A percentile compares a stretch with the other conserved stretches of the same genome.
Conservation (phyloP, 2,329 filamentous ascomycete species). For the Macrophomina tecta region DNA sequence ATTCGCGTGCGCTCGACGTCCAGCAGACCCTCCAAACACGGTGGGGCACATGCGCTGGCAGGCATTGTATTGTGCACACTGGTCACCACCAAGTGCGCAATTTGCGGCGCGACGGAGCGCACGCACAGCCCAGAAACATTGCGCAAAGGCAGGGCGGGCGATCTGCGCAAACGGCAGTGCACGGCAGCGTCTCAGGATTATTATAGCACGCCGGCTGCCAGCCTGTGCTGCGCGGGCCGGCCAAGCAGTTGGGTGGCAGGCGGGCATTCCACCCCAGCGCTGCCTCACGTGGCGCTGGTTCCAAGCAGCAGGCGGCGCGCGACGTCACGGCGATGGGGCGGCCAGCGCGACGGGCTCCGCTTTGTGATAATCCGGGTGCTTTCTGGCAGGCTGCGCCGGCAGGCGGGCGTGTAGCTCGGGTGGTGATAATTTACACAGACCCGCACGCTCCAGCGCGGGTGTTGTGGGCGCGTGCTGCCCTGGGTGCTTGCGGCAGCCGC, state of each 20-base stretch:
- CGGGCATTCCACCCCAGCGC: slow-evolving; percentile 6
- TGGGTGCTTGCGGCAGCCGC: slow-evolving; percentile 15
- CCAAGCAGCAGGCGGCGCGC: slow-evolving; percentile 2
- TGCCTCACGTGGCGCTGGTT: slow-evolving; percentile 13
- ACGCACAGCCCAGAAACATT: slow-evolving; percentile 21
- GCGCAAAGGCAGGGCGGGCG: slow-evolving; percentile 23
- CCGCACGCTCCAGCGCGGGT: slow-evolving; percentile 7
- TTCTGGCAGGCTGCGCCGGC: slow-evolving; percentile 14
- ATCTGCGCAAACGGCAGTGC: slow-evolving; percentile 22
- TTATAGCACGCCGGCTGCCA: slow-evolving; percentile 13
- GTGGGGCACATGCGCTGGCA: slow-evolving; percentile 24
- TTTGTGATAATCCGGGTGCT: slow-evolving; percentile 17
- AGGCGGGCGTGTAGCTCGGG: not conserved
- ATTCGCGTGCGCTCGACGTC: slow-evolving; percentile 13
- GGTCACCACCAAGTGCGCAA: not conserved
- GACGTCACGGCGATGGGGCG: slow-evolving; percentile 23
- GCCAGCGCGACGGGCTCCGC: slow-evolving; percentile 13
- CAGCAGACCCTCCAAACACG: slow-evolving; percentile 16
- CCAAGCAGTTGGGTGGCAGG: slow-evolving; percentile 8
- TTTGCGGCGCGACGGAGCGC: not conserved
- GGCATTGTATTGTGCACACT: not conserved
- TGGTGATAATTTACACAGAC: slow-evolving; percentile 22
- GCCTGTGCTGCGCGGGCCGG: not conserved
- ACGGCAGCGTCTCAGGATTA: slow-evolving; percentile 25
- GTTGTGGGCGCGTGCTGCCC: slow-evolving; percentile 12